A percentile compares a stretch with the other conserved stretches of the same genome.
These are phyloP conservation scores for Periconia digitata DNA, from an alignment of 2,329 filamentous ascomycete genomes.

Conservation along the genomic window DNA sequence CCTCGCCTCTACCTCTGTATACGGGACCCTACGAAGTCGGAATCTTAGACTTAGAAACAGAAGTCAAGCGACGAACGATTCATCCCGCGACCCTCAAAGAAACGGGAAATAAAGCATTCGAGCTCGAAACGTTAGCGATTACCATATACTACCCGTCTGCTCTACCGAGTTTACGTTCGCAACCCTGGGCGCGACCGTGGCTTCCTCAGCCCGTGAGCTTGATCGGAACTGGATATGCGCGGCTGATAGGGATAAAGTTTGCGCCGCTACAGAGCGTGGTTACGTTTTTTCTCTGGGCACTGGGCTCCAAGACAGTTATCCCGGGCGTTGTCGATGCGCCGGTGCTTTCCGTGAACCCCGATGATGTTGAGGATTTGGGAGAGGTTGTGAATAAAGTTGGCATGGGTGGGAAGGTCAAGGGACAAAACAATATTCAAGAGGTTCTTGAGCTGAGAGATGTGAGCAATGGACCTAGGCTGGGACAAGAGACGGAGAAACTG, in stretches of 20 bases:
- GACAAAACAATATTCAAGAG: conserved; percentile 17
- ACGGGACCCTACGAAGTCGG: conserved; percentile 48
- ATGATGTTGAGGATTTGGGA: background rate
- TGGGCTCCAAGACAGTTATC: conserved; percentile 46
- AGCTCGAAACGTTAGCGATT: conserved; percentile 49
- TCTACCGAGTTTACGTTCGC: conserved; percentile 20
- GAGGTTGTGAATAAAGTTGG: conserved; percentile 1
- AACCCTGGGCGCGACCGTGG: conserved; percentile 45
- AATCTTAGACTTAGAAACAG: conserved; percentile 48
- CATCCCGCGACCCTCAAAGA: conserved; percentile 42
- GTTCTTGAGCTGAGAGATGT: conserved; percentile 13
- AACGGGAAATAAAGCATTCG: conserved; percentile 45
- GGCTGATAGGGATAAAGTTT: conserved; percentile 44
- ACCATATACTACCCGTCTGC: conserved; percentile 50
- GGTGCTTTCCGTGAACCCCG: conserved; percentile 27
- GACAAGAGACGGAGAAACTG: conserved; percentile 28
- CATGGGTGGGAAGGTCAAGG: conserved; percentile 9
- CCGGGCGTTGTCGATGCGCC: conserved; percentile 49
- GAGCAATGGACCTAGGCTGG: conserved; percentile 16
- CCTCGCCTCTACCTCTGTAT: conserved; percentile 45
- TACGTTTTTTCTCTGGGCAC: conserved; percentile 44
- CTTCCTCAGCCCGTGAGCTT: conserved; percentile 47
- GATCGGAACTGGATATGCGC: conserved; percentile 48
- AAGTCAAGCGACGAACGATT: conserved; percentile 37
- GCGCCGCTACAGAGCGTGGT: conserved; percentile 41